Conservation (phyloP, 1,284 basidiomycete species). For the Ganoderma sinense region DNA sequence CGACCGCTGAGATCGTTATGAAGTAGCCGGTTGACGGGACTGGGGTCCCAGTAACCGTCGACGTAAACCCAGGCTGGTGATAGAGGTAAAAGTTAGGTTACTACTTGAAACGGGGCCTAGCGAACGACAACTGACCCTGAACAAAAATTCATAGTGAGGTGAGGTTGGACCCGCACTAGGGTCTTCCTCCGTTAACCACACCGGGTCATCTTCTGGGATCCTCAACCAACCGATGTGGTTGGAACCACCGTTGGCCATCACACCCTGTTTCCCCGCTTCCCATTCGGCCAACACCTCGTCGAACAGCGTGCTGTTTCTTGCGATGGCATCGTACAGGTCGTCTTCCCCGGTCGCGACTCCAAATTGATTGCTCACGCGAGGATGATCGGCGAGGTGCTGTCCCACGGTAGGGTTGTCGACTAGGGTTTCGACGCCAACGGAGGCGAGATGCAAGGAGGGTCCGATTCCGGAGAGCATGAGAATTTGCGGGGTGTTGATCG, state of each 20-base stretch:
- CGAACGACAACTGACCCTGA: not conserved
- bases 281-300: constrained; percentile 35
- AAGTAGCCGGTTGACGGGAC: constrained; percentile 6
- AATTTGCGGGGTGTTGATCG: constrained; percentile 35
- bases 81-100: constrained; percentile 10
- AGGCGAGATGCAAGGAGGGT: constrained; percentile 21
- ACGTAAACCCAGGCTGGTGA: constrained; percentile 17
- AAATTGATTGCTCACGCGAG: constrained; percentile 38
- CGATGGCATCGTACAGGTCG: constrained; percentile 34
- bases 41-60: constrained; percentile 28
- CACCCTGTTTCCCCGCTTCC: constrained; percentile 31
- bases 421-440: constrained; percentile 26
- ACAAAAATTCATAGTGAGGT: constrained; percentile 30
- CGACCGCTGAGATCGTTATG: constrained; percentile 9
- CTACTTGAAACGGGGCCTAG: not conserved
- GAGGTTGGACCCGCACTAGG: constrained; percentile 33
- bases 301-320: constrained; percentile 33
- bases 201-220: constrained; percentile 20
- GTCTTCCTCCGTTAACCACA: constrained; percentile 26
- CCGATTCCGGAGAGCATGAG: constrained; percentile 38
- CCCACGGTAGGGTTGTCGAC: constrained; percentile 32
- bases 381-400: constrained; percentile 42
- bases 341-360: constrained; percentile 38
- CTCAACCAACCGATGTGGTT: constrained; percentile 34
- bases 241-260: constrained; percentile 19